These are phyloP conservation scores for Irineochytrium annulatum DNA, from an alignment of 192 early-diverging fungal species.

Conservation along the genomic window DNA sequence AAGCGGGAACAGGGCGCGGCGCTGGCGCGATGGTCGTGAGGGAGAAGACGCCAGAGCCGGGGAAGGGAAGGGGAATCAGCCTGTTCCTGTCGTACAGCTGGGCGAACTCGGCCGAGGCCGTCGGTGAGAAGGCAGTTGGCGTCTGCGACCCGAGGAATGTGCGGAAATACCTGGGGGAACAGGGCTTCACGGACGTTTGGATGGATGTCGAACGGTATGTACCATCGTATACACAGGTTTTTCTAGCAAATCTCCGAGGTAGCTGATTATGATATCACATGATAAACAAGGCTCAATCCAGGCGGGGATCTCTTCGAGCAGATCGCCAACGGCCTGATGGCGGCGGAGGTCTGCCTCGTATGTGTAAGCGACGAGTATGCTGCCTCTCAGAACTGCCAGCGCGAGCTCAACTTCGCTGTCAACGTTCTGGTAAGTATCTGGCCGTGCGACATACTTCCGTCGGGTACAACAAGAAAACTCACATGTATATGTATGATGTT, in stretches of 20 bases:
- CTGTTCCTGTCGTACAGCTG: slow-evolving; percentile 20
- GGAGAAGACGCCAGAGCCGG: neutral
- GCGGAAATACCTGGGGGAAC: neutral
- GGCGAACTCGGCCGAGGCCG: slow-evolving; percentile 2
- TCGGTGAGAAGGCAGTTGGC: slow-evolving; percentile 4
- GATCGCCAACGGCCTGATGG: slow-evolving; percentile 23
- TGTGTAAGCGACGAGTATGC: slow-evolving; percentile 22
- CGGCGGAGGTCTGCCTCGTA: slow-evolving; percentile 7
- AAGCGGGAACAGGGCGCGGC: neutral
- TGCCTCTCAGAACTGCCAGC: slow-evolving; percentile 11
- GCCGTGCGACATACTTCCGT: no score
- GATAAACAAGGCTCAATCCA: slow-evolving; percentile 4
- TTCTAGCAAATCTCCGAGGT: no score
- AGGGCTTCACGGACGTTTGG: slow-evolving; percentile 20
- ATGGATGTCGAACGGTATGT: slow-evolving; percentile 10
- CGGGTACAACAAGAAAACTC: no score
- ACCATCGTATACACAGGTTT: no score
- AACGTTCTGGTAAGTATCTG: slow-evolving; percentile 12
- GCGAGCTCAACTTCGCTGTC: slow-evolving; percentile 20
- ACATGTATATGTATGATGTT: no score
- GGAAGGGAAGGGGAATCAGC: neutral
- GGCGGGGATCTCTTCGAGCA: slow-evolving; percentile 22
- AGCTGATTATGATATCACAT: no score
- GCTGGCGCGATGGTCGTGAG: neutral
- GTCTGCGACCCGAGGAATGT: slow-evolving; percentile 13